Percentiles rank a stretch among this genome's conserved stretches.
Evolutionary conservation across 345 rosid genomes (phyloP).

Genomic region (Citrus maxima): DNA sequence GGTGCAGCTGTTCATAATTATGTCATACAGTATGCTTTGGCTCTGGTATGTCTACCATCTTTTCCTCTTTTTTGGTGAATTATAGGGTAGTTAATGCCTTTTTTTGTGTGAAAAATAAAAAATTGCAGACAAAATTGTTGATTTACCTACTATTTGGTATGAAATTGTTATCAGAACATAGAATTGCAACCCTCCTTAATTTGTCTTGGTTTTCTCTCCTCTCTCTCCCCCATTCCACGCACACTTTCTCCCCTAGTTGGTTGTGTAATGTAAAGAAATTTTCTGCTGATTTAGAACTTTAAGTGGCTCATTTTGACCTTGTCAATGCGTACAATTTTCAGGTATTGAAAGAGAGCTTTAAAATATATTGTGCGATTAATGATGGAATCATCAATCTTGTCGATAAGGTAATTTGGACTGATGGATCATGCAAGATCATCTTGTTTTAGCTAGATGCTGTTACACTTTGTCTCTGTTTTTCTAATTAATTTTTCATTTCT

Average conservation of each 20-base stretch:
- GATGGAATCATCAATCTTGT: constrained; percentile 99
- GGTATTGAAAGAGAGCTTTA: constrained; percentile 99
- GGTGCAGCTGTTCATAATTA: constrained; percentile 87
- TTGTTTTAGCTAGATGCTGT: constrained; percentile 13
- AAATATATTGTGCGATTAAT: constrained; percentile 90
- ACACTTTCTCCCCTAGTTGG: neutral
- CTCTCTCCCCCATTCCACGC: neutral
- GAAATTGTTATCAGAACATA: neutral
- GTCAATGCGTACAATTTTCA: constrained; percentile 30
- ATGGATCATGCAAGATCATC: neutral
- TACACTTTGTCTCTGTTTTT: constrained; percentile 11
- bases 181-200: neutral
- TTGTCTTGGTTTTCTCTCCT: neutral
- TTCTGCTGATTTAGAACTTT: neutral
- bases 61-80: neutral
- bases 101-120: neutral
- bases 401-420: constrained; percentile 67
- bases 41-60: constrained; percentile 53
- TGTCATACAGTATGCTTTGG: constrained; percentile 93
- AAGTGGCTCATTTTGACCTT: constrained; percentile 6
- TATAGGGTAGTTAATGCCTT: neutral
- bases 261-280: neutral
- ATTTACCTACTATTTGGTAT: neutral
- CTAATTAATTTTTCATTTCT: constrained; percentile 2
- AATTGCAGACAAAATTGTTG: neutral